phyloP scores from a whole-genome alignment of 495 filamentous ascomycete species.

The Podospora bellae-mahoneyi region DNA sequence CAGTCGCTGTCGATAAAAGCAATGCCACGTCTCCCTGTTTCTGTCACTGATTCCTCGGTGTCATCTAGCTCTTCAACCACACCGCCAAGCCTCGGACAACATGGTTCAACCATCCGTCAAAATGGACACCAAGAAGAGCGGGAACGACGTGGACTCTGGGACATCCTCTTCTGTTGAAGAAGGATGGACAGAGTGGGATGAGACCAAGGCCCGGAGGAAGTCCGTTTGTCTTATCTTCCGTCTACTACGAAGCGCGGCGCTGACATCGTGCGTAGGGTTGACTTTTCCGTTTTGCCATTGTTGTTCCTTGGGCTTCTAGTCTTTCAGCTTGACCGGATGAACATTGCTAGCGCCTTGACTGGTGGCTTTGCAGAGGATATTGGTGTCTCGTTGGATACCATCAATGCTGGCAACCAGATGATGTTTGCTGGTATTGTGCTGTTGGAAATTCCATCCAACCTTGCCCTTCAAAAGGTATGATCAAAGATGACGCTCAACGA shows the following conservation, averaged over 20 bases:
- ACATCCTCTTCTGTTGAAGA: neutral
- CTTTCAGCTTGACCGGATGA: slow-evolving; percentile 47
- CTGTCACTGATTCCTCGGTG: neutral
- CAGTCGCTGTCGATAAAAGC: slow-evolving; percentile 1
- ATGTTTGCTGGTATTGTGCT: slow-evolving; percentile 51
- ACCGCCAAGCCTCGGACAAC: neutral
- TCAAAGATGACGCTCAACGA: neutral
- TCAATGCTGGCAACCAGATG: slow-evolving; percentile 52
- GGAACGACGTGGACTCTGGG: neutral
- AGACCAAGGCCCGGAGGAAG: slow-evolving; percentile 14
- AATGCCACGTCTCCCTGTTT: neutral
- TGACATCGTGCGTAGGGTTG: slow-evolving; percentile 12
- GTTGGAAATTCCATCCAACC: slow-evolving; percentile 51
- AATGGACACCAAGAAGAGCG: neutral
- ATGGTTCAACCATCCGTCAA: slow-evolving; percentile 1
- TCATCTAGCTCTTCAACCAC: neutral
- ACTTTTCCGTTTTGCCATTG: slow-evolving; percentile 21
- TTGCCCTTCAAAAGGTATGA: slow-evolving; percentile 40
- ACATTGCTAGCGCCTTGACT: slow-evolving; percentile 50
- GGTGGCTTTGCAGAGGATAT: slow-evolving; percentile 46
- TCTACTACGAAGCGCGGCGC: neutral
- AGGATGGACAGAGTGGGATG: slow-evolving; percentile 10
- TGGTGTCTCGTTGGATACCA: slow-evolving; percentile 45
- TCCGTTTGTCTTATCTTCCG: neutral
- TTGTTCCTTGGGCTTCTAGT: slow-evolving; percentile 24